These are phyloP conservation scores for Arctium minus DNA, from an alignment of 129 eudicot species.

Conservation along the genomic window DNA sequence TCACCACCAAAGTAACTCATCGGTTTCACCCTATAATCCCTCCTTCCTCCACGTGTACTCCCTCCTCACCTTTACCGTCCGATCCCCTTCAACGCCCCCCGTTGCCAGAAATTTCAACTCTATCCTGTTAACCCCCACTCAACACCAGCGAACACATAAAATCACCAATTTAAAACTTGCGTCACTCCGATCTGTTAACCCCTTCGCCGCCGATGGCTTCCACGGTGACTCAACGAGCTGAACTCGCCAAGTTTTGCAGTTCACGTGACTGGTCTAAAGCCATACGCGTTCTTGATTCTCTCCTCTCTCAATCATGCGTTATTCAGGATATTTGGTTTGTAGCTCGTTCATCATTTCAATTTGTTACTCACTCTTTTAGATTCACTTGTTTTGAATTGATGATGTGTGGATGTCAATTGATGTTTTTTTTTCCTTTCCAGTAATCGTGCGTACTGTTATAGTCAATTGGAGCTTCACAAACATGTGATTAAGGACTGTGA, in stretches of 20 bases:
- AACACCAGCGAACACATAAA: not conserved
- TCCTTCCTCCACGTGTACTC: conserved; percentile 32
- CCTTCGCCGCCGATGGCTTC: conserved; percentile 59
- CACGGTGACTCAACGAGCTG: conserved; percentile 54
- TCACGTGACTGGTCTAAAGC: conserved; percentile 99
- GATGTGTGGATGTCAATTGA: not conserved
- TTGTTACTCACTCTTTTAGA: not conserved
- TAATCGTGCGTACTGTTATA: conserved; percentile 98
- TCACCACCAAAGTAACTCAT: conserved; percentile 4
- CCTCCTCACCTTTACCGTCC: conserved; percentile 30
- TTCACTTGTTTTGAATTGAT: conserved; percentile 3
- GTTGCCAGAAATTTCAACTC: conserved; percentile 27
- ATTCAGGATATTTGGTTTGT: conserved; percentile 88
- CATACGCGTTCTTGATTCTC: conserved; percentile 89
- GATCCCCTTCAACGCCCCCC: conserved; percentile 38
- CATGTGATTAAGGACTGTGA: conserved; percentile 96
- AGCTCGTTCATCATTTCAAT: not conserved
- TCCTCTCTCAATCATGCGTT: conserved; percentile 61
- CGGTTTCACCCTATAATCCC: conserved; percentile 13
- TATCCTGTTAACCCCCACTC: conserved; percentile 22
- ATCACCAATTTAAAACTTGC: not conserved
- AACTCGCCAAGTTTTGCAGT: conserved; percentile 80
- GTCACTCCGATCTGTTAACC: conserved; percentile 32
- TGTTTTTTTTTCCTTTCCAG: conserved; percentile 31
- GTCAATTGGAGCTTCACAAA: conserved; percentile 97